phyloP scores from a whole-genome alignment of 2,329 filamentous ascomycete genomes.

The Hypoxylon sp. region DNA sequence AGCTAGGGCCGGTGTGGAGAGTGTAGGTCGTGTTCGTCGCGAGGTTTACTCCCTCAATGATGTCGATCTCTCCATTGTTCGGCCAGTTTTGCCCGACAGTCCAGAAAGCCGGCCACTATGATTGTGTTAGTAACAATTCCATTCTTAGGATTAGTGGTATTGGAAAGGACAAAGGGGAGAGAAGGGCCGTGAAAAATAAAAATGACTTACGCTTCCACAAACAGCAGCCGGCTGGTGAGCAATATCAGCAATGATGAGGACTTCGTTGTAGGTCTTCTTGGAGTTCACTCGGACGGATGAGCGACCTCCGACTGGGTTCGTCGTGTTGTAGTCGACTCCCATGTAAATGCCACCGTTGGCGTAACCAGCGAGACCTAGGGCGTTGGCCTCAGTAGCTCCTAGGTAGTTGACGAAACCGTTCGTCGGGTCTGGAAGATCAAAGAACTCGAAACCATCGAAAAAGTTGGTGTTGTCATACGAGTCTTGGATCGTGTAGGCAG shows the following conservation, averaged over 20 bases:
- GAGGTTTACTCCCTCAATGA: conserved; percentile 82
- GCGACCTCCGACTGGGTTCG: conserved; percentile 71
- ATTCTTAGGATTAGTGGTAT: neutral
- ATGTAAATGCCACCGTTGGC: conserved; percentile 73
- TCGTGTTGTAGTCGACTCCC: conserved; percentile 75
- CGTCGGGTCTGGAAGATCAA: conserved; percentile 75
- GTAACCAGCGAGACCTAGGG: conserved; percentile 71
- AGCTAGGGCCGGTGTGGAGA: conserved; percentile 75
- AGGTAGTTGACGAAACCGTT: conserved; percentile 81
- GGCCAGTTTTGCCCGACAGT: conserved; percentile 80
- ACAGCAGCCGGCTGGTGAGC: conserved; percentile 80
- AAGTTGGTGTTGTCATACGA: conserved; percentile 68
- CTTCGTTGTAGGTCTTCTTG: conserved; percentile 75
- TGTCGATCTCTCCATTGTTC: conserved; percentile 79
- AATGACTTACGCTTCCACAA: conserved; percentile 69
- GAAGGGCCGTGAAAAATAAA: neutral
- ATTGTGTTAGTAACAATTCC: conserved; percentile 20
- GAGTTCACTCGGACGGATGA: conserved; percentile 79
- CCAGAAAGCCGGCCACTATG: conserved; percentile 80
- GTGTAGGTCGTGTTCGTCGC: conserved; percentile 73
- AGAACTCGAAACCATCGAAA: conserved; percentile 71
- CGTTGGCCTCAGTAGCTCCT: conserved; percentile 69
- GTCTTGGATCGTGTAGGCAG: conserved; percentile 63
- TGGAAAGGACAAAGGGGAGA: neutral
- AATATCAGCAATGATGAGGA: conserved; percentile 80